Base-by-base conservation (phyloP, 306 rosid species). In the Luffa aegyptiaca region DNA sequence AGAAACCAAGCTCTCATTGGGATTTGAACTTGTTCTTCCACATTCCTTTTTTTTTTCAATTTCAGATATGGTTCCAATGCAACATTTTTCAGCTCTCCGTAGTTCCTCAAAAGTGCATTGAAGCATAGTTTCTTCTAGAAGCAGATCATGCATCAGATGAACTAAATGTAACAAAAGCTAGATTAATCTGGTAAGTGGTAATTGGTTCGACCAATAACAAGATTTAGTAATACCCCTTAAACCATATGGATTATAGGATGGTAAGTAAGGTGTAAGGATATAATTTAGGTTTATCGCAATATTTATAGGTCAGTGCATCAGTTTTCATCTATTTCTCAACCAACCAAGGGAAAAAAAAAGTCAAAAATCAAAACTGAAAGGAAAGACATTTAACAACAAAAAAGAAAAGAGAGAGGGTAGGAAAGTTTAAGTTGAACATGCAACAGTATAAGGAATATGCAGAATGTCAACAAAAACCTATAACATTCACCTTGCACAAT, bases 401-500 rank as follows among this genome's bases (percentile, higher is more conserved):
- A 36, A 36, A 16, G 73, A 20, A 62, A 31, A 33, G 68, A 62
- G 51, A 68, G 52, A n/a, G 4, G 39, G 3, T 69, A 20, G 9
- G 75, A 69, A 45, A n/a, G 42, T 10, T n/a, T 31, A 72, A 76
- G 17, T 46, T 13, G 45, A 53, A 26, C 49, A 18, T 75, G n/a
- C 35, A 80, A 83, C 76, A 45, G 65, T 7, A 1, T 18, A 70
- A 73, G 5, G n/a, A 36, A 17, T 31, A 4, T 33, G 35, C 33
- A 17, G 49, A 35, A 53, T 36, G 12, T 75, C 64, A 52, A 53
- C 79, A 14, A 16, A 74, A 74, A 48, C 62, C 16, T 51, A 7
- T 8, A 52, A 42, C 36, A 80, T 63, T 85, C 85, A 95, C 99
- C 97, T 93, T 95, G 13, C 97, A 94, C 81, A 95, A 92, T 72